Evolutionary conservation across 1,284 basidiomycete genomes (phyloP).

Genomic region (Salmacisia buchloeana): DNA sequence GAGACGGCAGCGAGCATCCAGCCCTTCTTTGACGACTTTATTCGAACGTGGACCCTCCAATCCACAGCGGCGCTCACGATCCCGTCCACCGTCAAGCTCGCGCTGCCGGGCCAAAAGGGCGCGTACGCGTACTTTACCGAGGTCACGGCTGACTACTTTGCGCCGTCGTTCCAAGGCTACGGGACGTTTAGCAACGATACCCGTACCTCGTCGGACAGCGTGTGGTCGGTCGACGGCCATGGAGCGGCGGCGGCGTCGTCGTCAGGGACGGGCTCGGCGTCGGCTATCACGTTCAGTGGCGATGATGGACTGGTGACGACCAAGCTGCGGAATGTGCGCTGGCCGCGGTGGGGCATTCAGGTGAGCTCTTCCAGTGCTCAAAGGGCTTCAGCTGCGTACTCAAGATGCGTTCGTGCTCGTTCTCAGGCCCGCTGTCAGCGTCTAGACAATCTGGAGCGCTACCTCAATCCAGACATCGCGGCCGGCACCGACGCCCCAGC

Average conservation of each 20-base stretch:
- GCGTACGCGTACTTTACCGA: background rate
- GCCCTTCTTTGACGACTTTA: background rate
- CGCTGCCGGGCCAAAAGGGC: background rate
- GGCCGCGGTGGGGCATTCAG: constrained; percentile 1
- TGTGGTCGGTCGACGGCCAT: no score
- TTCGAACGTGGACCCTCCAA: background rate
- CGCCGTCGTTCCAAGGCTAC: background rate
- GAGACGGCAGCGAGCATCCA: background rate
- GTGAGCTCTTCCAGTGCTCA: background rate
- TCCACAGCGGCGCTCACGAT: background rate
- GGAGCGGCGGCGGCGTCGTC: no score
- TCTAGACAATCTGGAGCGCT: background rate
- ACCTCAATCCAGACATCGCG: background rate
- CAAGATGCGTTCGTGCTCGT: background rate
- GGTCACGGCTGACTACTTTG: background rate
- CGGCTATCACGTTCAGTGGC: background rate
- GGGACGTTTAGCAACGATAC: background rate
- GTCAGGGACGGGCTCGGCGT: no score
- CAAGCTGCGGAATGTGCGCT: background rate
- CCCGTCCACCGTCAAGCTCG: background rate
- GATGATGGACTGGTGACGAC: background rate
- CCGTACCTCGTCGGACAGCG: background rate
- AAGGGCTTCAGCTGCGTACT: no score
- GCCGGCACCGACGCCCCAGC: background rate
- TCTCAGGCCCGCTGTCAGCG: background rate